These are phyloP conservation scores for Arthrinium phaeospermum DNA, from an alignment of 2,329 filamentous ascomycete genomes.

Conservation along the genomic window DNA sequence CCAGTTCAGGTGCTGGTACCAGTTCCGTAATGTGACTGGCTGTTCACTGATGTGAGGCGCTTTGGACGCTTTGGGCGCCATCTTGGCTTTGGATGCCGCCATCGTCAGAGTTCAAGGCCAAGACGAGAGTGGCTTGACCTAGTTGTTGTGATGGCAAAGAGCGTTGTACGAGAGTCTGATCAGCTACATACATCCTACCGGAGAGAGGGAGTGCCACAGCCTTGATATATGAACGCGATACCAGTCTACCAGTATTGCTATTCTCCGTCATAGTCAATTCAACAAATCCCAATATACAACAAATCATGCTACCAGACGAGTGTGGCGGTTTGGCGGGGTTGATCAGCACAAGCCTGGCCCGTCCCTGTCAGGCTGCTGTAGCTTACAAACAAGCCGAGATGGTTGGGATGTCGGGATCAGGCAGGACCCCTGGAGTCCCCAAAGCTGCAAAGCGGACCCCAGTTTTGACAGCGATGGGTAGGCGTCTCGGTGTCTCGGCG, in stretches of 20 bases:
- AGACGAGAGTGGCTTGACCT: background rate
- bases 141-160: background rate
- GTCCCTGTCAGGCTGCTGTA: background rate
- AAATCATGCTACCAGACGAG: background rate
- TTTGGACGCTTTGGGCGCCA: slow-evolving; percentile 42
- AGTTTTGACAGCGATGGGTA: background rate
- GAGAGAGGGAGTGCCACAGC: background rate
- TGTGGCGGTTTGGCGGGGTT: slow-evolving; percentile 16
- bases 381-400: background rate
- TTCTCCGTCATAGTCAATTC: background rate
- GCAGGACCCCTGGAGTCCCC: background rate
- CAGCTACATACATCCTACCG: background rate
- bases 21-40: slow-evolving; percentile 81
- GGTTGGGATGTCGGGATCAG: background rate
- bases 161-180: background rate
- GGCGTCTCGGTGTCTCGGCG: background rate
- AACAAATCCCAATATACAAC: background rate
- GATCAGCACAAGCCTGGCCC: background rate
- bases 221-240: background rate
- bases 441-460: background rate
- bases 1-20: slow-evolving; percentile 95
- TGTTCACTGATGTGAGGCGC: slow-evolving; percentile 88
- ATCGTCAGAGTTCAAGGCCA: slow-evolving; percentile 13
- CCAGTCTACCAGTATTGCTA: background rate
- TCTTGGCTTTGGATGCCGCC: slow-evolving; percentile 9